A percentile compares a stretch with the other conserved stretches of the same genome.
phyloP scores from a whole-genome alignment of 805 yeast genomes.

The Saccharomycopsis amapae region DNA sequence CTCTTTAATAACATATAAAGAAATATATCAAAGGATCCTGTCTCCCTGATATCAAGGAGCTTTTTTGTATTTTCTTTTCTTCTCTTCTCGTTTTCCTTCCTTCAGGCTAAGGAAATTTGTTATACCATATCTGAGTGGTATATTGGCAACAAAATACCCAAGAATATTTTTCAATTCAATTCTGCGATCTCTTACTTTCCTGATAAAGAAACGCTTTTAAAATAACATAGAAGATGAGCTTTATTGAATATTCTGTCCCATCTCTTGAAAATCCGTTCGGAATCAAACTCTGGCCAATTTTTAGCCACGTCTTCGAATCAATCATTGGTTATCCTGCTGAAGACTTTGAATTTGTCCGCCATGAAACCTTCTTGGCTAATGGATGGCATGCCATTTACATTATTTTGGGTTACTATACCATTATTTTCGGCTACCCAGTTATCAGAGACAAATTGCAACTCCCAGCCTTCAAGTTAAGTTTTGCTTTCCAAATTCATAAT shows the following conservation, averaged over 20 bases:
- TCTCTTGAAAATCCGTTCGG: slow-evolving; percentile 46
- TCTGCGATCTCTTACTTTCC: too few species aligned
- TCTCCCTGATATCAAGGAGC: too few species aligned
- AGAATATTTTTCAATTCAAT: too few species aligned
- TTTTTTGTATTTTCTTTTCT: too few species aligned
- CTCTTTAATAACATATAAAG: too few species aligned
- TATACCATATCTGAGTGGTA: too few species aligned
- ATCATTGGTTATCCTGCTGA: slow-evolving; percentile 47
- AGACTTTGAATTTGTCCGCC: slow-evolving; percentile 36
- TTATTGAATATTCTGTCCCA: slow-evolving; percentile 24
- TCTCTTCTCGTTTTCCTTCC: too few species aligned
- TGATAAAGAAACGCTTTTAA: too few species aligned
- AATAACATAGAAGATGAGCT: too few species aligned
- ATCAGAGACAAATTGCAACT: slow-evolving; percentile 31
- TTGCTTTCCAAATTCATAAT: slow-evolving; percentile 81
- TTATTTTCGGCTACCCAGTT: slow-evolving; percentile 79
- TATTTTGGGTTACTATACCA: slow-evolving; percentile 64
- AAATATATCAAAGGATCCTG: too few species aligned
- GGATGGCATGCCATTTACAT: slow-evolving; percentile 50
- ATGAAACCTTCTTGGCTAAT: slow-evolving; percentile 49
- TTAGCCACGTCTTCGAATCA: slow-evolving; percentile 38
- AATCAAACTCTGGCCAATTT: slow-evolving; percentile 41
- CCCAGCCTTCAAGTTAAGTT: slow-evolving; percentile 67
- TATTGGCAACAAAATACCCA: too few species aligned
- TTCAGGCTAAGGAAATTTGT: too few species aligned